A percentile compares a stretch with the other conserved stretches of the same genome.
These are phyloP conservation scores for Arabis hirsuta DNA, from an alignment of 345 rosid genomes.

Conservation along the genomic window DNA sequence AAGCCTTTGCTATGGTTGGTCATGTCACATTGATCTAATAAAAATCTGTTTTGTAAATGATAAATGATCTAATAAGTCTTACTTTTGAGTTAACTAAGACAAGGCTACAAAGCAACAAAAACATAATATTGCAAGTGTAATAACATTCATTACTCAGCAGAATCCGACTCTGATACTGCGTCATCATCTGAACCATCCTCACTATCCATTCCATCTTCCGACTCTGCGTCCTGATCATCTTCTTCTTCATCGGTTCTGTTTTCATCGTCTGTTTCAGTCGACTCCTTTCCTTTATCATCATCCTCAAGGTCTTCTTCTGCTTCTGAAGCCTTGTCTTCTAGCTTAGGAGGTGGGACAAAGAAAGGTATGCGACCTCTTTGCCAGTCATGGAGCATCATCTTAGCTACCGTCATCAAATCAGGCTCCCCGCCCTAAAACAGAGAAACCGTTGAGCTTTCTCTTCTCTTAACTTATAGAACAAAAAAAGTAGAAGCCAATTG, in stretches of 20 bases:
- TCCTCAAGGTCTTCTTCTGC: slow-evolving; percentile 60
- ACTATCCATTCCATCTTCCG: slow-evolving; percentile 36
- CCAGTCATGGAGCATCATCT: slow-evolving; percentile 98
- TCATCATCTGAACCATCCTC: slow-evolving; percentile 29
- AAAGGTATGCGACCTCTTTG: slow-evolving; percentile 93
- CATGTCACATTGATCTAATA: too few species aligned
- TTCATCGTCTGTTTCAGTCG: slow-evolving; percentile 23
- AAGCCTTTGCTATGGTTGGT: too few species aligned
- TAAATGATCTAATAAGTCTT: background rate
- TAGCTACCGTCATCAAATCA: slow-evolving; percentile 78
- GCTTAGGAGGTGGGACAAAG: slow-evolving; percentile 79
- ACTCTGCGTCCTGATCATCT: slow-evolving; percentile 2
- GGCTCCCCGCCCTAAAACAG: slow-evolving; percentile 85
- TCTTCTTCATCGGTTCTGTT: slow-evolving; percentile 20
- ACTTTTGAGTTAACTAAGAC: background rate
- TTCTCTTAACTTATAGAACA: background rate
- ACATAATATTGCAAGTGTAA: slow-evolving; percentile 16
- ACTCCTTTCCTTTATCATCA: slow-evolving; percentile 28
- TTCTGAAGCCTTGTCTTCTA: slow-evolving; percentile 43
- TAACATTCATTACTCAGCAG: slow-evolving; percentile 13
- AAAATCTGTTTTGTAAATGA: background rate
- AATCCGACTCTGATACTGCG: slow-evolving; percentile 18
- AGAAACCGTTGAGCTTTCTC: background rate
- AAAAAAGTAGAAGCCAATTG: too few species aligned
- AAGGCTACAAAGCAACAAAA: background rate